Evolutionary conservation across 257 asterid genomes (phyloP), one percentile per base, ranked within the genome.

Genomic region (Scutellaria barbata): DNA sequence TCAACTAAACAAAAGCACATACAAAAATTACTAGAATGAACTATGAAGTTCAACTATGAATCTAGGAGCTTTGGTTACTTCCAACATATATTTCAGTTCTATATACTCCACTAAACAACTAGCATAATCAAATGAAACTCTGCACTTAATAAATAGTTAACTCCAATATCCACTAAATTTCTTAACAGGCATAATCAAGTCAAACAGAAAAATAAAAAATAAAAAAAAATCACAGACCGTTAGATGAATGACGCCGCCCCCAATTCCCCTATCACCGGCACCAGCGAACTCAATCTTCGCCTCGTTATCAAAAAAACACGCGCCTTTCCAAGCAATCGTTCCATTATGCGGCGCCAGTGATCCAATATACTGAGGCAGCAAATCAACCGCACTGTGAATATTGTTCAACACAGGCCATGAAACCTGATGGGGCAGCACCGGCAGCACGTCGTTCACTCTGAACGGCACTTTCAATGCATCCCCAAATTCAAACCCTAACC

Each of bases 391-490:
- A 68, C 85, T 92, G 81, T 95, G 97, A 55, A 95, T 17, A 55
- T 76, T 89, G 72, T 89, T 92, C 68, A 95, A 78, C 16, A 92
- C 90, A 5, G 99, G 98, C 99, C 98, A 95, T 37, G 99, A 89
- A 13, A 94, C 80, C 89, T 89, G 84, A 54, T 78, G 92, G 10
- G 99, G 98, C 75, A 95, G 76, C 78, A 88, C 90, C 53, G 98
- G 98, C 11, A 95, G 92, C 65, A 95, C 92, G 81, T 95, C 99
- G 8, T 86, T 83, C 48, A 87, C 89, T 74, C 88, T 76, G 70
- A 95, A 92, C 6, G 99, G 99, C 51, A 95, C 78, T 66, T 89
- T 89, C 22, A 92, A 18, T 12, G 96, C 95, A 51, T 80, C 82
- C 85, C 90, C 98, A 60, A 77, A 77, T 59, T 72, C 76, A 77